A percentile compares a stretch with the other conserved stretches of the same genome.
These are phyloP conservation scores for Chaetomiaceae sp. DNA, from an alignment of 2,329 filamentous ascomycete species.

Conservation along the genomic window DNA sequence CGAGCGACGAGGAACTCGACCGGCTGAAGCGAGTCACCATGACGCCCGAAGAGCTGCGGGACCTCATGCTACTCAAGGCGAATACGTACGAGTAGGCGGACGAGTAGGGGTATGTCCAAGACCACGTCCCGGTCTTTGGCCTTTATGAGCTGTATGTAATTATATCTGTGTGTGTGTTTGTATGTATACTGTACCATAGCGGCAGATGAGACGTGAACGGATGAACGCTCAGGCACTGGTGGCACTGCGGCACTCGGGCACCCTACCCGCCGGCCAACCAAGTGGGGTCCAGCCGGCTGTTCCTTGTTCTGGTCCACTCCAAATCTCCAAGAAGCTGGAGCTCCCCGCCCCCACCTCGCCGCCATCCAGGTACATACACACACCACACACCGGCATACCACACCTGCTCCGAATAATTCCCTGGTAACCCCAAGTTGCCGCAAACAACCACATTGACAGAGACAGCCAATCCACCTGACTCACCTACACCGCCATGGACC, in stretches of 20 bases:
- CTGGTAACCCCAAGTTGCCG: too few relatives aligned
- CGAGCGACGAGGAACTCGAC: slow-evolving; percentile 31
- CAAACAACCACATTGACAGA: neutral
- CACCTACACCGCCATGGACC: slow-evolving; percentile 25
- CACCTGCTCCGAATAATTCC: too few relatives aligned
- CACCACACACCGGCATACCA: too few relatives aligned
- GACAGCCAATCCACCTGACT: too few relatives aligned
- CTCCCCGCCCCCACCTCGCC: neutral
- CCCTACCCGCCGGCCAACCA: too few relatives aligned
- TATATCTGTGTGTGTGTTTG: neutral
- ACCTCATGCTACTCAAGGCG: slow-evolving; percentile 42
- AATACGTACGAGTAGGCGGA: slow-evolving; percentile 47
- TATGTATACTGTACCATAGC: slow-evolving; percentile 5
- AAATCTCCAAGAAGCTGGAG: slow-evolving; percentile 1
- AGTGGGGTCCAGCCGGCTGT: slow-evolving; percentile 5
- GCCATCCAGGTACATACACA: neutral
- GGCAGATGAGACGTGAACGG: neutral
- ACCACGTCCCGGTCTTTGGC: neutral
- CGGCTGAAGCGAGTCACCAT: slow-evolving; percentile 28
- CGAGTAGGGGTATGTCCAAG: neutral
- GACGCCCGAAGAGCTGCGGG: slow-evolving; percentile 41
- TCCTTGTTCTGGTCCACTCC: too few relatives aligned
- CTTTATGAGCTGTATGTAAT: too few relatives aligned
- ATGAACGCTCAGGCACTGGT: neutral
- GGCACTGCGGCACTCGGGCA: too few relatives aligned